Evolutionary conservation across 257 asterid species (phyloP).

Genomic region (Agastache rugosa): DNA sequence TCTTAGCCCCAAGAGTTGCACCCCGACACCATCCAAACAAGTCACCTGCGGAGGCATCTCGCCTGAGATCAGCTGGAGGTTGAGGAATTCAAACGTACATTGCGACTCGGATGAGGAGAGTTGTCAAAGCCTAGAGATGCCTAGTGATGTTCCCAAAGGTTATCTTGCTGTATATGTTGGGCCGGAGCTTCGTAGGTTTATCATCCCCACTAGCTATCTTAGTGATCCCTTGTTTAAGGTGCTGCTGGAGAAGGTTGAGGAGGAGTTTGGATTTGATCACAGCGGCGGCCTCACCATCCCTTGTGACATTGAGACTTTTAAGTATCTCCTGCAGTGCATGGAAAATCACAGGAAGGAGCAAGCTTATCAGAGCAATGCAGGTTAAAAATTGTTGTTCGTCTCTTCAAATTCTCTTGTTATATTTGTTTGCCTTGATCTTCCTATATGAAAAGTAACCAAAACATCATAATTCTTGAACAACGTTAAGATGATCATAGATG

Average conservation of each 20-base stretch:
- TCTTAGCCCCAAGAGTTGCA: conserved; percentile 47
- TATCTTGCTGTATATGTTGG: conserved; percentile 70
- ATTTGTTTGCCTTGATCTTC: neutral
- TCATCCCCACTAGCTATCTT: conserved; percentile 68
- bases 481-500: neutral
- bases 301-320: conserved; percentile 66
- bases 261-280: conserved; percentile 75
- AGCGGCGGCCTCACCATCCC: conserved; percentile 65
- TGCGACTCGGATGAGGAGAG: conserved; percentile 69
- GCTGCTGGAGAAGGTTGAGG: conserved; percentile 65
- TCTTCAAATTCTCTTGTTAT: neutral
- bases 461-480: neutral
- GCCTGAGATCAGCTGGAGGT: conserved; percentile 53
- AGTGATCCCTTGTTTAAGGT: conserved; percentile 63
- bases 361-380: conserved; percentile 38
- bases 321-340: conserved; percentile 61
- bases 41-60: conserved; percentile 46
- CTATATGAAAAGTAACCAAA: neutral
- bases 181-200: conserved; percentile 65
- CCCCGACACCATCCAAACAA: neutral
- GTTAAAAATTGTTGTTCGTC: conserved; percentile 25
- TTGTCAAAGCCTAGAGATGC: conserved; percentile 56
- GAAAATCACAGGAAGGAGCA: conserved; percentile 59
- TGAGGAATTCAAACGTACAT: conserved; percentile 39
- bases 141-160: conserved; percentile 58